Evolutionary conservation across 208 protist species (phyloP).

Genomic region (Crithidia acanthocephali): DNA sequence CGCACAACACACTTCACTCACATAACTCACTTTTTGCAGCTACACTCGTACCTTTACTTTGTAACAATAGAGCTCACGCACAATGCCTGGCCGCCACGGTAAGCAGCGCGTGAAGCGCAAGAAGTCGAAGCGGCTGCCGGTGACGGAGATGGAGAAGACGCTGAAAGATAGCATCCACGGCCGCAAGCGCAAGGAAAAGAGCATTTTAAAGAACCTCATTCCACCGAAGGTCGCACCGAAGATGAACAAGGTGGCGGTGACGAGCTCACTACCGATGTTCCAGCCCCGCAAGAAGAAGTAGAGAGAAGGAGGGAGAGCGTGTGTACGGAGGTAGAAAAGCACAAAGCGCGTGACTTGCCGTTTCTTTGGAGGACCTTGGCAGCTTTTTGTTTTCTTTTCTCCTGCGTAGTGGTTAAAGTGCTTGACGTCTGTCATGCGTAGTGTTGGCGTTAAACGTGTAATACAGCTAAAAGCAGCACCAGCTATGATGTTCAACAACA

Average conservation of each 20-base stretch:
- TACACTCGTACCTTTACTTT: neutral
- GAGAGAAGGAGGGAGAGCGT: no score
- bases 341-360: no score
- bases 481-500: no score
- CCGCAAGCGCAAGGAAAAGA: constrained; percentile 75
- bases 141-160: constrained; percentile 87
- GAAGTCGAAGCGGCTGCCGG: constrained; percentile 79
- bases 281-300: constrained; percentile 29
- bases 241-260: constrained; percentile 64
- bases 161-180: constrained; percentile 92
- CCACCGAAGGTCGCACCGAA: constrained; percentile 69
- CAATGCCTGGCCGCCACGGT: constrained; percentile 87
- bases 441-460: no score
- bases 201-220: constrained; percentile 81
- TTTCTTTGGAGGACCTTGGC: no score
- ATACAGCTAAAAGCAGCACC: no score
- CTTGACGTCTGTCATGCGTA: no score
- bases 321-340: no score
- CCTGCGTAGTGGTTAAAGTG: no score
- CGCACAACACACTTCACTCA: no score
- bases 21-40: neutral
- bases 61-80: neutral
- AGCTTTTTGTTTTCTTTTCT: no score
- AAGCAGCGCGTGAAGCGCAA: constrained; percentile 92
- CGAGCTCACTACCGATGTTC: constrained; percentile 83